Evolutionary conservation across 2,329 filamentous ascomycete species (phyloP), one percentile per base, ranked within the genome.

Genomic region (Trichoderma semiorbis): DNA sequence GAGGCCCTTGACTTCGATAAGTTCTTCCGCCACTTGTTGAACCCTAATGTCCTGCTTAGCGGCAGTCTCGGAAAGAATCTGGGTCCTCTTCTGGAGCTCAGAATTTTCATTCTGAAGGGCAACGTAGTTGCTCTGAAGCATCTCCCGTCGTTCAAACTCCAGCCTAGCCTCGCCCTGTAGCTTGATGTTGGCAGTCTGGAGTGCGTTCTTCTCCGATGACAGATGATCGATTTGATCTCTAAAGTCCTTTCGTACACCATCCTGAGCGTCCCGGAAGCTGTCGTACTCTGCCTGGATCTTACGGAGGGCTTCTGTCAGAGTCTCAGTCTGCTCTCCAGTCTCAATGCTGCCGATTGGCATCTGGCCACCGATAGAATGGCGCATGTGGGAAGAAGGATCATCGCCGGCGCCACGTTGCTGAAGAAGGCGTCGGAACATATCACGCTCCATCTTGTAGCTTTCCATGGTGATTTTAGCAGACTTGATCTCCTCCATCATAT

Each of bases 351-450:
- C 83, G 68, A 91, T 82, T 34, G 89, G 85, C 67, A 86, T 84
- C 47, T 87, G 85, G 18, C 88, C 87, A 72, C 91, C 89, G 36
- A 92, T 83, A 21, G 92, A 93, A 76, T 91, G 90, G 1, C 92
- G 93, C 78, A 97, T 91, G 64, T 90, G 85, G 1, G 91, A 87
- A 57, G 92, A 87, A 55, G 92, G 84, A 73, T 94, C 91, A 7
- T 69, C 67, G 14, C 84, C 85, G 79, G 88, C 79, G 78, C 85
- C 79, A 83, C 90, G 81, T 74, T 96, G 93, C 75, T 95, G 93
- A 34, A 98, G 88, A 85, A 98, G 95, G 67, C 95, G 94, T 26
- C 95, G 91, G 90, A 98, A 98, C 89, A 98, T 98, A 79, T 99
- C 95, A 74, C 96, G 91, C 83, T 99, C 96, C 77, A 94, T 93